These are phyloP conservation scores for Flammula alnicola DNA, from an alignment of 1,284 basidiomycete genomes.

Conservation along the genomic window DNA sequence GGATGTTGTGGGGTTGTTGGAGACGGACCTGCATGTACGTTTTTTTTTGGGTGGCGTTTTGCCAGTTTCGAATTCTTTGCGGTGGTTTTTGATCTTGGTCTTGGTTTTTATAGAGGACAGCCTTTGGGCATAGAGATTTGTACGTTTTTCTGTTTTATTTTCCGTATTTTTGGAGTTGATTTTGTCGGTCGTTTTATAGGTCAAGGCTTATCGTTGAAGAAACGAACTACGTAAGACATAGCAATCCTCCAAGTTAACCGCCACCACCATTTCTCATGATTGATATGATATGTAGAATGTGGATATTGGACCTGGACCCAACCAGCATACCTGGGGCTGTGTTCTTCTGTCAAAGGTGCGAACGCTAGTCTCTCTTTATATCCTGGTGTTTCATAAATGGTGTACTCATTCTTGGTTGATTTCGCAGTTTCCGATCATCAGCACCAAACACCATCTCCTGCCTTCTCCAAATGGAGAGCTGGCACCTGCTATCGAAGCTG, in stretches of 20 bases:
- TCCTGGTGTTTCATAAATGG: neutral
- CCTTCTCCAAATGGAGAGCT: constrained; percentile 91
- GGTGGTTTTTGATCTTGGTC: neutral
- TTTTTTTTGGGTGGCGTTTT: neutral
- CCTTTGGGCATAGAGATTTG: constrained; percentile 91
- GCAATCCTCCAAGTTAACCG: neutral
- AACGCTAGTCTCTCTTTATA: neutral
- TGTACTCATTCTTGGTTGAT: neutral
- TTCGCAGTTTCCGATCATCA: constrained; percentile 85
- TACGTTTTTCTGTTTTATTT: constrained; percentile 41
- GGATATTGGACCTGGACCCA: constrained; percentile 87
- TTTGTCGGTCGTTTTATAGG: constrained; percentile 38
- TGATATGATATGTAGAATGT: constrained; percentile 55
- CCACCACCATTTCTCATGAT: neutral
- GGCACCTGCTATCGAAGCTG: constrained; percentile 90
- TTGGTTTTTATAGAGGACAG: constrained; percentile 61
- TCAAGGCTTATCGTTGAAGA: constrained; percentile 81
- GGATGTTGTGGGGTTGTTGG: constrained; percentile 83
- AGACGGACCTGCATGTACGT: constrained; percentile 85
- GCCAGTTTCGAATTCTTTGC: neutral
- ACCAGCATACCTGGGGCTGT: constrained; percentile 92
- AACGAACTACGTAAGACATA: constrained; percentile 75
- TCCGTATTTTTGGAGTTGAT: neutral
- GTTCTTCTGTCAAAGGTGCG: constrained; percentile 79
- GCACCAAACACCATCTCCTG: constrained; percentile 87